phyloP scores from a whole-genome alignment of 495 filamentous ascomycete species.

The Daldinia caldariorum region DNA sequence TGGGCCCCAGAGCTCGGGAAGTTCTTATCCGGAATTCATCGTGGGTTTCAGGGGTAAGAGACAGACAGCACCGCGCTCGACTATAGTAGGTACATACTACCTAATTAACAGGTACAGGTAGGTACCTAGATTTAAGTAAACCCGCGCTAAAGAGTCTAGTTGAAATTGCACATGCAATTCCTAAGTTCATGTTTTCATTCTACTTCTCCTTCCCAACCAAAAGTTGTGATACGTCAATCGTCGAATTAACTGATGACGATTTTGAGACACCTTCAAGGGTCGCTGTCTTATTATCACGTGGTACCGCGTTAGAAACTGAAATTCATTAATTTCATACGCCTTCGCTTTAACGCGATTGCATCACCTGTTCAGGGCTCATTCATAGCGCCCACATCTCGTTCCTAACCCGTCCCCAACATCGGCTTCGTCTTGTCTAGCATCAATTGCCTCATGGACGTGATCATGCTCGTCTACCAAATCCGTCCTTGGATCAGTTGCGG shows the following conservation, averaged over 20 bases:
- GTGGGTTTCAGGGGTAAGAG: not conserved
- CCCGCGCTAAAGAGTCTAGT: not conserved
- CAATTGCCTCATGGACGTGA: too few relatives aligned
- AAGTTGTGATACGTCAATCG: too few relatives aligned
- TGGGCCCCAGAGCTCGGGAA: conserved; percentile 29
- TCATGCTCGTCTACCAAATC: not conserved
- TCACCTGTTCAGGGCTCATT: too few relatives aligned
- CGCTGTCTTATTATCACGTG: not conserved
- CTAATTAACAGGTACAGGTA: not conserved
- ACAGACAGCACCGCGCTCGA: not conserved
- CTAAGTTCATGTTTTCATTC: too few relatives aligned
- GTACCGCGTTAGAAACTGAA: not conserved
- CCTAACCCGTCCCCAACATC: conserved; percentile 25
- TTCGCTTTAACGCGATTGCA: too few relatives aligned
- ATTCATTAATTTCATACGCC: too few relatives aligned
- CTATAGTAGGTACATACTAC: too few relatives aligned
- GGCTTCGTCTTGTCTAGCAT: conserved; percentile 11
- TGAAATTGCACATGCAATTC: not conserved
- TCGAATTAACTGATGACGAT: not conserved
- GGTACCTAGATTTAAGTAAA: not conserved
- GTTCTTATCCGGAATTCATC: conserved; percentile 29
- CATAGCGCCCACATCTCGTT: conserved; percentile 9
- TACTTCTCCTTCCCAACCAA: too few relatives aligned
- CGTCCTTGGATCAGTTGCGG: not conserved
- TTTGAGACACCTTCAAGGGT: too few relatives aligned